Evolutionary conservation across 2,329 filamentous ascomycete species (phyloP).

Genomic region (Fusarium kyushuense): DNA sequence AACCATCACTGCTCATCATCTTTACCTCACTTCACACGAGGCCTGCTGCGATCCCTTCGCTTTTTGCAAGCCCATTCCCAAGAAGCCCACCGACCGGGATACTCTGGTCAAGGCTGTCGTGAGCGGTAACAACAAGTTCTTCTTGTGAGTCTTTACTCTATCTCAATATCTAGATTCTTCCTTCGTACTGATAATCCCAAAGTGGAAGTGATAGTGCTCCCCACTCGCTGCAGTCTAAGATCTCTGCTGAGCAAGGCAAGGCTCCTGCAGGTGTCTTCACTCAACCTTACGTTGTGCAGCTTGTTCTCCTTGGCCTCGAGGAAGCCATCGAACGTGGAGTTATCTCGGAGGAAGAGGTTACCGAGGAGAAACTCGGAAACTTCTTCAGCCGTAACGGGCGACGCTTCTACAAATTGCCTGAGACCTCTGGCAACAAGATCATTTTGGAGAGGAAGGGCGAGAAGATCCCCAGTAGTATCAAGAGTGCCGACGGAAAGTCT

Average conservation of each 20-base stretch:
- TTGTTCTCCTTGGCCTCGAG: constrained; percentile 72
- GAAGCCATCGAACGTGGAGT: constrained; percentile 68
- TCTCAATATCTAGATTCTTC: background rate
- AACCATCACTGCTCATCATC: constrained; percentile 88
- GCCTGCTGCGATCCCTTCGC: constrained; percentile 66
- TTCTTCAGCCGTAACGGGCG: constrained; percentile 68
- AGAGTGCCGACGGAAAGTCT: constrained; percentile 53
- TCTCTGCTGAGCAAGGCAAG: constrained; percentile 57
- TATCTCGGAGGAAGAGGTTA: constrained; percentile 64
- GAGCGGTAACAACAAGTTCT: constrained; percentile 73
- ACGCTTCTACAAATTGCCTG: constrained; percentile 63
- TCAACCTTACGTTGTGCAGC: constrained; percentile 75
- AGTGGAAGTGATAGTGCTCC: constrained; percentile 73
- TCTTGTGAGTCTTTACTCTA: constrained; percentile 66
- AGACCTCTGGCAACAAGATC: constrained; percentile 48
- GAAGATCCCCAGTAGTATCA: constrained; percentile 56
- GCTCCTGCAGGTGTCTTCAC: constrained; percentile 83
- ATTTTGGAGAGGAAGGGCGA: constrained; percentile 57
- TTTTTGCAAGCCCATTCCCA: constrained; percentile 84
- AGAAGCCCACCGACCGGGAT: constrained; percentile 77
- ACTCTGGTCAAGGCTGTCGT: constrained; percentile 76
- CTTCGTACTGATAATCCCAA: constrained; percentile 3
- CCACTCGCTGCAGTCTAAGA: constrained; percentile 72
- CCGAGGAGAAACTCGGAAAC: constrained; percentile 64
- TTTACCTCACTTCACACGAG: constrained; percentile 83